Evolutionary conservation across 148 eudicot genomes (phyloP).

Genomic region (Spergularia marina): DNA sequence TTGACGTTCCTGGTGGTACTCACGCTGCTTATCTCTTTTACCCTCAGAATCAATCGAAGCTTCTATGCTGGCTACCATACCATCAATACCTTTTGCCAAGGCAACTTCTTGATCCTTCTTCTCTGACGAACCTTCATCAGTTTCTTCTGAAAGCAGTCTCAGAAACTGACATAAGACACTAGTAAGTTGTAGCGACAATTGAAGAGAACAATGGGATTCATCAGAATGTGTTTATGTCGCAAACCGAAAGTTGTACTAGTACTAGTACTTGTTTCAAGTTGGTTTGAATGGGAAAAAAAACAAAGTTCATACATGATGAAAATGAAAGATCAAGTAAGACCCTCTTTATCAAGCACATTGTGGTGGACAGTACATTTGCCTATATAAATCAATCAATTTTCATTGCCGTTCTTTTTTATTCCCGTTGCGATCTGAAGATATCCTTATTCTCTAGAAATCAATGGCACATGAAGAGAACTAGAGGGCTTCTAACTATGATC

Average conservation of each 20-base stretch:
- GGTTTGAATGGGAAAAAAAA: neutral
- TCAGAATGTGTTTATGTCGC: neutral
- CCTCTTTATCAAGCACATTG: neutral
- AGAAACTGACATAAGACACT: conserved; percentile 50
- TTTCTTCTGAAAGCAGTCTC: conserved; percentile 72
- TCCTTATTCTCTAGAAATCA: neutral
- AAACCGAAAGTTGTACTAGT: neutral
- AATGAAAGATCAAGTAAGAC: no score
- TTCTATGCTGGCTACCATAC: conserved; percentile 63
- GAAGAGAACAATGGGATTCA: neutral
- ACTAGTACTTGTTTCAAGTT: neutral
- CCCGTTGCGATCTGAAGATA: neutral
- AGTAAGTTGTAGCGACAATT: neutral
- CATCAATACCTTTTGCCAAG: conserved; percentile 67
- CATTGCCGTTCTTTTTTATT: neutral
- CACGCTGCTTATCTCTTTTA: conserved; percentile 50
- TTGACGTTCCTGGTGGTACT: conserved; percentile 57
- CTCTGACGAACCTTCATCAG: conserved; percentile 44
- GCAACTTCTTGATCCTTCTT: conserved; percentile 56
- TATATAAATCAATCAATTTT: neutral
- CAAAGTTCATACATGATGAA: neutral
- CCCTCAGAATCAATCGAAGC: conserved; percentile 36
- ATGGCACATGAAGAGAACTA: no score
- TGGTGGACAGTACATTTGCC: neutral
- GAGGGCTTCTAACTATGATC: neutral